These are phyloP conservation scores for Dianthus caryophyllus DNA, from an alignment of 148 eudicot genomes.

Conservation along the genomic window DNA sequence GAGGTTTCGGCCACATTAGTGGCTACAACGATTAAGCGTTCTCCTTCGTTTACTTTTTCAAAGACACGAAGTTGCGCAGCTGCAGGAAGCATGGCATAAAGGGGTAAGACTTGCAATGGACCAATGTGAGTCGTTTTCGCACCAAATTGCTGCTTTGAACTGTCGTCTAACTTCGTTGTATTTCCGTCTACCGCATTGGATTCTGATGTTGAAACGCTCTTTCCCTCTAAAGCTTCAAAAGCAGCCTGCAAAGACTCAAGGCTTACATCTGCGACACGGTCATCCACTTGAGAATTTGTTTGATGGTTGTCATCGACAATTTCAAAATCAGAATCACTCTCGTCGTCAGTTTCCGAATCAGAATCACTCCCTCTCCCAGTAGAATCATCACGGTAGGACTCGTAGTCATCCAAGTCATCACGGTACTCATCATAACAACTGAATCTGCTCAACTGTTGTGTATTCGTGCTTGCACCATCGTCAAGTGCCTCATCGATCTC, in stretches of 20 bases:
- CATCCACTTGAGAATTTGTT: conserved; percentile 24
- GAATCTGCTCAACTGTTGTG: conserved; percentile 50
- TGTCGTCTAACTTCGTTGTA: conserved; percentile 9
- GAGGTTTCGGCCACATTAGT: conserved; percentile 99
- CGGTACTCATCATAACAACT: conserved; percentile 47
- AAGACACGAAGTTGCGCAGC: conserved; percentile 77
- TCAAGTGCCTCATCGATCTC: conserved; percentile 84
- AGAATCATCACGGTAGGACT: conserved; percentile 40
- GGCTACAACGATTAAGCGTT: conserved; percentile 83
- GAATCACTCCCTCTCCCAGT: conserved; percentile 58
- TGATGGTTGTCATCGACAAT: conserved; percentile 8
- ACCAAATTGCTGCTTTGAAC: conserved; percentile 14
- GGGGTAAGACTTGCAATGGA: conserved; percentile 70
- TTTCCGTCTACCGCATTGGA: conserved; percentile 20
- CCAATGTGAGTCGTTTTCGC: conserved; percentile 33
- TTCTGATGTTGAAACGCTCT: conserved; percentile 26
- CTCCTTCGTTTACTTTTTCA: conserved; percentile 56
- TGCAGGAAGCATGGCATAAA: conserved; percentile 95
- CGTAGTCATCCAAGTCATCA: conserved; percentile 43
- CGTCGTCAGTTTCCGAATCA: conserved; percentile 41
- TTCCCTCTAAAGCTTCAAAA: conserved; percentile 65
- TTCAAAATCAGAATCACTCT: conserved; percentile 19
- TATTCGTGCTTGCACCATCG: conserved; percentile 27
- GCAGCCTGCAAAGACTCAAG: conserved; percentile 60
- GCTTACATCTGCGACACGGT: conserved; percentile 27